phyloP scores from a whole-genome alignment of 345 rosid species.

The Arabidopsis thaliana region TAIR10.1 NC_003070.9:23324501-23325000 shows the following conservation, averaged over 20 bases:
- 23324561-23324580: background rate
- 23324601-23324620: background rate
- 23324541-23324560: constrained; percentile 19
- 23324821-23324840: constrained; percentile 15
- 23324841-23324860: background rate
- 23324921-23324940: background rate
- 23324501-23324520: background rate
- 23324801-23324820: background rate
- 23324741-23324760: background rate
- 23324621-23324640: background rate
- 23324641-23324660: background rate
- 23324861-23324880: background rate
- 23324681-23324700: constrained; percentile 4
- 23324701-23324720: background rate
- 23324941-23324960: background rate
- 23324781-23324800: constrained; percentile 6
- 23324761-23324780: background rate
- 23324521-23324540: background rate
- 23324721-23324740: background rate
- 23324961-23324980: constrained; percentile 20
- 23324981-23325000: background rate
- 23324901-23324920: background rate
- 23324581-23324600: background rate
- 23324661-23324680: constrained; percentile 7
- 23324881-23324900: background rate